Conservation (phyloP, 1,139 yeast genomes). For the Kodamaea derodonti region DNA sequence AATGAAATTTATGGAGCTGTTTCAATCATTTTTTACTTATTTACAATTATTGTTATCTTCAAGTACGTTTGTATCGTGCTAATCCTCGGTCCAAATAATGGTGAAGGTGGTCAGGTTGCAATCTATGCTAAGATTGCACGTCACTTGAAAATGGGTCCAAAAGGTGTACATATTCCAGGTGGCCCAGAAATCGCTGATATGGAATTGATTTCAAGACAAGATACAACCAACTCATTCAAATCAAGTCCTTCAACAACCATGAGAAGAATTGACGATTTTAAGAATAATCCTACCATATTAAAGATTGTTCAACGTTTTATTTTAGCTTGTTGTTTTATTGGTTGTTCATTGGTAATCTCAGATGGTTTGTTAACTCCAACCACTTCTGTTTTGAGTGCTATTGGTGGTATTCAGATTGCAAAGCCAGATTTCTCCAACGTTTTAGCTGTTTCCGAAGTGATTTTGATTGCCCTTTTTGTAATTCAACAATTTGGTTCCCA, state of each 20-base stretch:
- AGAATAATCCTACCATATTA: slow-evolving; percentile 22
- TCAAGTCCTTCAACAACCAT: slow-evolving; percentile 9
- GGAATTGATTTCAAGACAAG: slow-evolving; percentile 38
- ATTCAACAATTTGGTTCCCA: slow-evolving; percentile 48
- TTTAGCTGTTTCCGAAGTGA: slow-evolving; percentile 46
- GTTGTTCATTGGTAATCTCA: slow-evolving; percentile 53
- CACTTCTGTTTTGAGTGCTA: slow-evolving; percentile 54
- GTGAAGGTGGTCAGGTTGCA: slow-evolving; percentile 63
- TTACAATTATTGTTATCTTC: slow-evolving; percentile 48
- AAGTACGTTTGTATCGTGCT: slow-evolving; percentile 51
- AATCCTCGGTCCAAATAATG: slow-evolving; percentile 49
- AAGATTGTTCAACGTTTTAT: slow-evolving; percentile 29
- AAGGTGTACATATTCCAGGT: slow-evolving; percentile 43
- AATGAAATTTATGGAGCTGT: slow-evolving; percentile 48
- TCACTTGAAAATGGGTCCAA: slow-evolving; percentile 43
- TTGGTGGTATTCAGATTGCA: slow-evolving; percentile 47
- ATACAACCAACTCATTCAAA: slow-evolving; percentile 28
- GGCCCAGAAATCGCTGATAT: slow-evolving; percentile 29
- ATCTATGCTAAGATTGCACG: slow-evolving; percentile 55
- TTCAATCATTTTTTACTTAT: slow-evolving; percentile 52
- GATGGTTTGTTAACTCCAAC: slow-evolving; percentile 64
- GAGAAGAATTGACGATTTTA: slow-evolving; percentile 15
- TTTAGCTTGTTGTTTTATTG: slow-evolving; percentile 45
- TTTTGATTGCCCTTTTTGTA: slow-evolving; percentile 41
- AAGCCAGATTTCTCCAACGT: slow-evolving; percentile 38